These are phyloP conservation scores for Phytopythium cucurbitacearum DNA, from an alignment of 352 stramenopile species.

Conservation along the genomic window DNA sequence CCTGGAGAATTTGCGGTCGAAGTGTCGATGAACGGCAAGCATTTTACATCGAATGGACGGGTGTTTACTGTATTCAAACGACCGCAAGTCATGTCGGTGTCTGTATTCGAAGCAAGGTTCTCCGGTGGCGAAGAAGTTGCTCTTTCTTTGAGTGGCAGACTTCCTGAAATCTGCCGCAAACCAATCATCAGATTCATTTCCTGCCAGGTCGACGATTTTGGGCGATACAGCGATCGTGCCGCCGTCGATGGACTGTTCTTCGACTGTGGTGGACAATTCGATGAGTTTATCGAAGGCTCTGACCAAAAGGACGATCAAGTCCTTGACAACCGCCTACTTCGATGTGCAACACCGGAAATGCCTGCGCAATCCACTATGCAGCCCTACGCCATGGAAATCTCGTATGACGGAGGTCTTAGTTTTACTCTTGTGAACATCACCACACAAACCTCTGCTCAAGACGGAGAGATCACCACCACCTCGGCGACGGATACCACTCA, in stretches of 20 bases:
- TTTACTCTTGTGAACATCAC: conserved; percentile 35
- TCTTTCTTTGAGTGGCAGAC: conserved; percentile 30
- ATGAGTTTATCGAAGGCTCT: conserved; percentile 4
- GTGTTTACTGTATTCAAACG: conserved; percentile 55
- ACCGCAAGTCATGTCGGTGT: conserved; percentile 31
- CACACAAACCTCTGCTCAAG: neutral
- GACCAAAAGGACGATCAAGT: conserved; percentile 10
- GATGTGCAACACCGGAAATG: conserved; percentile 2
- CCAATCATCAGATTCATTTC: conserved; percentile 38
- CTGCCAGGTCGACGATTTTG: conserved; percentile 10
- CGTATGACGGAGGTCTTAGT: conserved; percentile 43
- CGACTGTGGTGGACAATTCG: neutral
- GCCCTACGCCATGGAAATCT: conserved; percentile 45
- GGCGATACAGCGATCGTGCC: neutral
- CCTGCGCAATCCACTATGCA: neutral
- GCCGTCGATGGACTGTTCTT: neutral
- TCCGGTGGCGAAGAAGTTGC: conserved; percentile 23
- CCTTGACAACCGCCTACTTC: conserved; percentile 16
- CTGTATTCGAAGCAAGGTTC: conserved; percentile 32
- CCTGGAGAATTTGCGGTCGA: conserved; percentile 61
- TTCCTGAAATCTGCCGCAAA: conserved; percentile 27
- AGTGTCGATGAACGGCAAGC: conserved; percentile 75
- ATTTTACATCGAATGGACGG: conserved; percentile 63
- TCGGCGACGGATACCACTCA: too few relatives aligned
- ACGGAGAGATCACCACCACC: neutral